These are phyloP conservation scores for Macrocystidia cucumis DNA, from an alignment of 1,284 basidiomycete species.

Conservation along the genomic window DNA sequence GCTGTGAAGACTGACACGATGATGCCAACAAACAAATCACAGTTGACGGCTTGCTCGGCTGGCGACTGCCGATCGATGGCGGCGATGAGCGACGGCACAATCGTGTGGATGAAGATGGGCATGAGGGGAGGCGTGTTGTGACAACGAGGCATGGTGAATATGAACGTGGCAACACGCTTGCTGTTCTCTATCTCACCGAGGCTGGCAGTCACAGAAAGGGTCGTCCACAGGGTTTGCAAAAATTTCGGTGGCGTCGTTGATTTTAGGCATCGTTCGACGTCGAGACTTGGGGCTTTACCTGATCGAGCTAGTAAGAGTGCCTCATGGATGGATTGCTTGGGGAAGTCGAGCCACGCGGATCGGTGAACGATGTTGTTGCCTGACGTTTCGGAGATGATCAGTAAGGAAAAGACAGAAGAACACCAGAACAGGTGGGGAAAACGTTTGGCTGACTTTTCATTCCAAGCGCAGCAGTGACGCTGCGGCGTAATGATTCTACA, in stretches of 20 bases:
- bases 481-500: slow-evolving; percentile 30
- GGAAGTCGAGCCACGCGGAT: slow-evolving; percentile 36
- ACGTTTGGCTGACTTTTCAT: slow-evolving; percentile 29
- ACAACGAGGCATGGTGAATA: slow-evolving; percentile 49
- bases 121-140: slow-evolving; percentile 51
- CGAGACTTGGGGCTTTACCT: slow-evolving; percentile 54
- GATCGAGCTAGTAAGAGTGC: slow-evolving; percentile 46
- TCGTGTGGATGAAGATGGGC: slow-evolving; percentile 61
- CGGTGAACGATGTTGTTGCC: slow-evolving; percentile 16
- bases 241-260: slow-evolving; percentile 50
- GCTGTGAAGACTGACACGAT: slow-evolving; percentile 57
- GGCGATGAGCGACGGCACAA: slow-evolving; percentile 52
- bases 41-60: slow-evolving; percentile 43
- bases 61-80: slow-evolving; percentile 43
- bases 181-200: slow-evolving; percentile 52
- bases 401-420: background rate
- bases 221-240: slow-evolving; percentile 55
- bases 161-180: slow-evolving; percentile 55
- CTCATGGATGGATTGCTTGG: slow-evolving; percentile 43
- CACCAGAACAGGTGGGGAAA: background rate
- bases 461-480: slow-evolving; percentile 35
- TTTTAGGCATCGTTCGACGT: slow-evolving; percentile 55
- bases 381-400: slow-evolving; percentile 1
- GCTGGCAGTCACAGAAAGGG: slow-evolving; percentile 40
- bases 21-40: slow-evolving; percentile 54